Evolutionary conservation across 805 yeast species (phyloP).

Genomic region (Candida silvicultrix): DNA sequence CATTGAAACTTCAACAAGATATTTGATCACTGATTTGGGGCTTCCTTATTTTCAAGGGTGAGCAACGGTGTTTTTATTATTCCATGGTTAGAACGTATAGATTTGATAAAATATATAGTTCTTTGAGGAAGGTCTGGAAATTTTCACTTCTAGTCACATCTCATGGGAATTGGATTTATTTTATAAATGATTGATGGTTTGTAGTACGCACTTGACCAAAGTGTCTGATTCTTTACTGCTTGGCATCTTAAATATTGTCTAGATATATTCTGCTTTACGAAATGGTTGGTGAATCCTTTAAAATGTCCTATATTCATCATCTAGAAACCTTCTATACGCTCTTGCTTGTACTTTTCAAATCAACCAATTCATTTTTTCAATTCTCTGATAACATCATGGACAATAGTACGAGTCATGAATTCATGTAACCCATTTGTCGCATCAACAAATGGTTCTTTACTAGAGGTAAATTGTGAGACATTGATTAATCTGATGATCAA

Average conservation of each 20-base stretch:
- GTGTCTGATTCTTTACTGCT: no score
- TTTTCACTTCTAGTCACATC: no score
- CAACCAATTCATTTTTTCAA: conserved; percentile 3
- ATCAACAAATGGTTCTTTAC: conserved; percentile 10
- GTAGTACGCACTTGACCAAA: no score
- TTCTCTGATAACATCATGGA: conserved; percentile 15
- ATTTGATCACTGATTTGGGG: background rate
- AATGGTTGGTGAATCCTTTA: no score
- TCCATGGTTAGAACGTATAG: background rate
- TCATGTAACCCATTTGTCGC: conserved; percentile 19
- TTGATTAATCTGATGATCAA: conserved; percentile 18
- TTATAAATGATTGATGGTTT: no score
- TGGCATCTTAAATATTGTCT: no score
- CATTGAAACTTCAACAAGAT: no score
- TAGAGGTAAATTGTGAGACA: conserved; percentile 1
- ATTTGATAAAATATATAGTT: background rate
- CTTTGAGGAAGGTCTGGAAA: no score
- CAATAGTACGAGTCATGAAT: conserved; percentile 21
- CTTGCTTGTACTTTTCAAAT: background rate
- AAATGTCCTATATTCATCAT: background rate
- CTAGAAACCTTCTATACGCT: background rate
- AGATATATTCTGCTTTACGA: no score
- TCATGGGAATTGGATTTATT: no score
- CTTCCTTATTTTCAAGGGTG: background rate
- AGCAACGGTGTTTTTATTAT: background rate